These are phyloP conservation scores for Crucibulum laeve DNA, from an alignment of 768 basidiomycete species.

Conservation along the genomic window DNA sequence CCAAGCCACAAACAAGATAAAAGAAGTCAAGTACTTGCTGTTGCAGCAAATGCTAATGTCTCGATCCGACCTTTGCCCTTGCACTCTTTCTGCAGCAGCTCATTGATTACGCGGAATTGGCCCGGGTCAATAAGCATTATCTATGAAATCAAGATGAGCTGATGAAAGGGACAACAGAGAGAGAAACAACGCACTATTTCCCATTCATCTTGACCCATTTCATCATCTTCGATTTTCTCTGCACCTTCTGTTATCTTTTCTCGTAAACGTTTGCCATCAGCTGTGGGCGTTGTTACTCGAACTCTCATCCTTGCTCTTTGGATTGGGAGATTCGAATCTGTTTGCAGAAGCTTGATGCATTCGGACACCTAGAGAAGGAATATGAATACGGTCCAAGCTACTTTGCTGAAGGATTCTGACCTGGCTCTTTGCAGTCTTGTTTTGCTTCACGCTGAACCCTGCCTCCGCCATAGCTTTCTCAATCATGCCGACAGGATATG, in stretches of 20 bases:
- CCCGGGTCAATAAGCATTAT: constrained; percentile 90
- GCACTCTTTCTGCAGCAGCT: constrained; percentile 86
- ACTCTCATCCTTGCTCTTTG: constrained; percentile 93
- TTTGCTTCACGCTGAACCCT: constrained; percentile 84
- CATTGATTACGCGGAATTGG: constrained; percentile 85
- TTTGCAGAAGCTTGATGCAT: constrained; percentile 79
- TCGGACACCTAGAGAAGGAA: constrained; percentile 67
- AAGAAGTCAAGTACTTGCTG: constrained; percentile 30
- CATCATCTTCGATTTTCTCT: constrained; percentile 82
- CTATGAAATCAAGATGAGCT: constrained; percentile 32
- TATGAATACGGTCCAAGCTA: neutral
- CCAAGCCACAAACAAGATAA: neutral
- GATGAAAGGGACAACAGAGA: neutral
- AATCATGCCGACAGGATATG: constrained; percentile 92
- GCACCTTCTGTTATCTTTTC: constrained; percentile 69
- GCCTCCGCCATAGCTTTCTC: constrained; percentile 97
- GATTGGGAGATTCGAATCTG: constrained; percentile 83
- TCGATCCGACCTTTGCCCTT: constrained; percentile 87
- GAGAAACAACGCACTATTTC: constrained; percentile 61
- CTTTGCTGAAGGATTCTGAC: constrained; percentile 29
- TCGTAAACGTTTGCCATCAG: constrained; percentile 63
- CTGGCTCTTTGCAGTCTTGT: constrained; percentile 94
- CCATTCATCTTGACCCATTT: constrained; percentile 73
- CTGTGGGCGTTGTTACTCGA: constrained; percentile 67
- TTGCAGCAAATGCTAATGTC: constrained; percentile 71